Percentiles rank a stretch among this genome's conserved stretches.
Evolutionary conservation across 2,329 filamentous ascomycete genomes (phyloP).

Genomic region (Canariomyces notabilis): DNA sequence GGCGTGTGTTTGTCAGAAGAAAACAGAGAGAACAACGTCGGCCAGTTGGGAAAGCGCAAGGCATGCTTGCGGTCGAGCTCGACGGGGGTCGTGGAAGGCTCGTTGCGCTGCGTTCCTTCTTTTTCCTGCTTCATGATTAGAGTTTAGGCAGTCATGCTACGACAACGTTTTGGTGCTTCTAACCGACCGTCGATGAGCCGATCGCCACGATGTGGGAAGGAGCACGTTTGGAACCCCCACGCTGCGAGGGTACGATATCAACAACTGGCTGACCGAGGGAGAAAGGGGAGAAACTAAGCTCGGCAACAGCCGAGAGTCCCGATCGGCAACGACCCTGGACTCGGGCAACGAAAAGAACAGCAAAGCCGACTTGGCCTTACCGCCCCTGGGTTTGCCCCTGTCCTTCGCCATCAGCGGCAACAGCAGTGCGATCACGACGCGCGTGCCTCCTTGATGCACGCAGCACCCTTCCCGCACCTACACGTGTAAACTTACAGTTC

Average conservation of each 20-base stretch:
- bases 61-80: not conserved
- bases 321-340: not conserved
- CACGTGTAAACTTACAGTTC: no score
- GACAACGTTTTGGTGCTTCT: not conserved
- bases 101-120: constrained; percentile 6
- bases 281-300: not conserved
- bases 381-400: not conserved
- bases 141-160: constrained; percentile 12
- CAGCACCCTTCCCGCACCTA: no score
- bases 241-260: not conserved
- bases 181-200: not conserved
- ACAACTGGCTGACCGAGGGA: not conserved
- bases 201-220: not conserved
- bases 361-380: not conserved
- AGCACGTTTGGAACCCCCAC: not conserved
- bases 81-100: not conserved
- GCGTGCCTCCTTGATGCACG: not conserved
- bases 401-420: not conserved
- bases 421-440: not conserved
- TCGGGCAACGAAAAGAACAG: not conserved
- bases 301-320: not conserved
- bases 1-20: no score
- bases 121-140: constrained; percentile 6
- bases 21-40: no score
- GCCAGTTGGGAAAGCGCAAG: constrained; percentile 1